phyloP scores from a whole-genome alignment of 805 yeast genomes.

The Candida golubevii region DNA sequence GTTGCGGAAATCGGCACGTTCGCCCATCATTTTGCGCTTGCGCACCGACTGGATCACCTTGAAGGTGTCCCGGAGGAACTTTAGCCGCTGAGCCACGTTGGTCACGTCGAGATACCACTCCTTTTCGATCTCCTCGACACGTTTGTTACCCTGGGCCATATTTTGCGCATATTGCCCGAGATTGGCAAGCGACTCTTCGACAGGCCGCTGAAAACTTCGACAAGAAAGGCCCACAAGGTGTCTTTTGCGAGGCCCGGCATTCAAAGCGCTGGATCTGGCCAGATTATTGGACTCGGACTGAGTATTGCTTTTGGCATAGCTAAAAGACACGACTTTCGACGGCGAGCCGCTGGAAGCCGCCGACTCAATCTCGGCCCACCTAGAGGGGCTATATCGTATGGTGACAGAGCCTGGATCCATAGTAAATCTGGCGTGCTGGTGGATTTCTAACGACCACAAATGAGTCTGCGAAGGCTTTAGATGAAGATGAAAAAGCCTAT shows the following conservation, averaged over 20 bases:
- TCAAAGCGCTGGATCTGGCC: no score
- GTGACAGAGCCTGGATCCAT: constrained; percentile 13
- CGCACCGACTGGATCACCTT: constrained; percentile 18
- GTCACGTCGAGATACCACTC: constrained; percentile 15
- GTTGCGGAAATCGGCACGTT: constrained; percentile 15
- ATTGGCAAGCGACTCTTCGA: constrained; percentile 10
- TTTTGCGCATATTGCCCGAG: constrained; percentile 6
- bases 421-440: no score
- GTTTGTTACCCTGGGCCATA: background rate
- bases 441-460: no score
- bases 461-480: no score
- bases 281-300: no score
- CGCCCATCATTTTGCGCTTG: constrained; percentile 17
- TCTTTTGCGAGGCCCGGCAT: constrained; percentile 4
- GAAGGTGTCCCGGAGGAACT: constrained; percentile 17
- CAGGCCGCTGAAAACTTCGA: constrained; percentile 10
- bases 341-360: constrained; percentile 3
- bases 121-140: constrained; percentile 5
- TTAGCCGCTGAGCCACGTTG: constrained; percentile 18
- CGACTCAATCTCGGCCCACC: constrained; percentile 13
- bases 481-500: no score
- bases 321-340: constrained; percentile 9
- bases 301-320: constrained; percentile 1
- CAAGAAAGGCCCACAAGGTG: constrained; percentile 7
- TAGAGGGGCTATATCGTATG: constrained; percentile 14